Evolutionary conservation across 441 rosid species (phyloP).

Genomic region (Croton laevigatus): DNA sequence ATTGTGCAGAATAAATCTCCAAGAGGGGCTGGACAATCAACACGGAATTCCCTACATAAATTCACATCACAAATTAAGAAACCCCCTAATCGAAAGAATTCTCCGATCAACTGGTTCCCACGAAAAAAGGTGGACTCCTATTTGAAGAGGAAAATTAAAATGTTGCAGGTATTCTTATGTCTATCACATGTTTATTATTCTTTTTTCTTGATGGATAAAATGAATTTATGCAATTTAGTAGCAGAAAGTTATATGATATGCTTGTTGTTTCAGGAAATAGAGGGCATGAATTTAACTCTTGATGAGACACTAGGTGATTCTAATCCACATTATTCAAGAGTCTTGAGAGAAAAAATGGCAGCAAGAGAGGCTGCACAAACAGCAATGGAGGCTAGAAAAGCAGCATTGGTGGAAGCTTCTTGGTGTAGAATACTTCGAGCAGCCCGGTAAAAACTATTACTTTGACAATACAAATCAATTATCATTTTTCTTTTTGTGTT

Average conservation of each 20-base stretch:
- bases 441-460: conserved; percentile 53
- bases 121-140: conserved; percentile 77
- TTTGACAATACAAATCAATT: background rate
- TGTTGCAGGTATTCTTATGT: conserved; percentile 61
- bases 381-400: conserved; percentile 88
- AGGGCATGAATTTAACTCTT: conserved; percentile 83
- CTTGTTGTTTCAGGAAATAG: conserved; percentile 56
- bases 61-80: conserved; percentile 68
- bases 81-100: conserved; percentile 68
- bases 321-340: conserved; percentile 87
- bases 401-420: conserved; percentile 88
- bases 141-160: conserved; percentile 76
- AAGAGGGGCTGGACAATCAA: conserved; percentile 49
- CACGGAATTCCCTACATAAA: conserved; percentile 50
- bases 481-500: background rate
- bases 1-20: conserved; percentile 55
- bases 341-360: conserved; percentile 85
- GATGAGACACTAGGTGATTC: conserved; percentile 87
- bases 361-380: conserved; percentile 80
- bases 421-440: conserved; percentile 88
- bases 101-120: conserved; percentile 84
- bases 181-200: background rate
- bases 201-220: background rate
- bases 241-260: background rate
- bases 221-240: background rate